Conservation (phyloP, 148 eudicot genomes). For the Nepenthes gracilis region DNA sequence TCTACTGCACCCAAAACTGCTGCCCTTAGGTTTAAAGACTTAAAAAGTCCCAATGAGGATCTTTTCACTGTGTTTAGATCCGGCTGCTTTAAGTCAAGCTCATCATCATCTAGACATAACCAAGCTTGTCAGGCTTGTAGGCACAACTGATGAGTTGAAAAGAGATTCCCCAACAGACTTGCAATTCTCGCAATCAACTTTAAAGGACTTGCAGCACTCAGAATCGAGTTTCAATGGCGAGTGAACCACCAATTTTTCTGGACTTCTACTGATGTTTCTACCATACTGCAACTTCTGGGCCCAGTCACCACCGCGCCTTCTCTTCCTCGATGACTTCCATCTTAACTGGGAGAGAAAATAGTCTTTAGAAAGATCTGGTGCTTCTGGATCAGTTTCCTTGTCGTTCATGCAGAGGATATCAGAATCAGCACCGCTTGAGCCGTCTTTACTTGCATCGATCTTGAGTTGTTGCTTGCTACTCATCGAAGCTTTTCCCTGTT, state of each 20-base stretch:
- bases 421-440: not conserved
- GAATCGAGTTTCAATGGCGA: slow-evolving; percentile 15
- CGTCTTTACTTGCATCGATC: slow-evolving; percentile 6
- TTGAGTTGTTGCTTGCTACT: slow-evolving; percentile 1
- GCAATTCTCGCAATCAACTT: slow-evolving; percentile 54
- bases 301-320: slow-evolving; percentile 25
- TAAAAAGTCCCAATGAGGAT: not conserved
- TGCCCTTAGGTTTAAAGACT: not conserved
- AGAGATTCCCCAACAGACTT: slow-evolving; percentile 39
- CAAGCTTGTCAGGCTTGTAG: slow-evolving; percentile 34
- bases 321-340: slow-evolving; percentile 57
- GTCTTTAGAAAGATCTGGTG: slow-evolving; percentile 45
- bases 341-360: slow-evolving; percentile 31
- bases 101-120: slow-evolving; percentile 60
- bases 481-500: slow-evolving; percentile 2
- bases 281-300: slow-evolving; percentile 19
- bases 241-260: slow-evolving; percentile 9
- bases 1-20: not conserved
- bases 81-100: not conserved
- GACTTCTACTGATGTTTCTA: slow-evolving; percentile 7
- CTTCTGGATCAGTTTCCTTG: slow-evolving; percentile 6
- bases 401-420: not conserved
- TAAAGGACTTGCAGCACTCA: slow-evolving; percentile 11
- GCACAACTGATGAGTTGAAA: slow-evolving; percentile 37
- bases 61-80: not conserved